These are phyloP conservation scores for Phytophthora megakarya DNA, from an alignment of 352 stramenopile species.

Conservation along the genomic window DNA sequence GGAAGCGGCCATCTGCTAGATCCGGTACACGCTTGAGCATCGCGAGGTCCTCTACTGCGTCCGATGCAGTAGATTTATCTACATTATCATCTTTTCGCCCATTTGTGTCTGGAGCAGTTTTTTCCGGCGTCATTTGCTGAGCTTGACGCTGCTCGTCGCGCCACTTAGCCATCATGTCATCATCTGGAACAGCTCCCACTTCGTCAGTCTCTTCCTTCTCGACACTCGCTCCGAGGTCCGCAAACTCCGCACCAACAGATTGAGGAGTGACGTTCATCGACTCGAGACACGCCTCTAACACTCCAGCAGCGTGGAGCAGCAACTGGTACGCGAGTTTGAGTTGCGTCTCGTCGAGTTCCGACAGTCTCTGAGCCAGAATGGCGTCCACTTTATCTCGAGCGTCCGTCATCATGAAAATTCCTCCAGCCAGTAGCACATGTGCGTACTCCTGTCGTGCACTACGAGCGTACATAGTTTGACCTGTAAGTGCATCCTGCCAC, in stretches of 20 bases:
- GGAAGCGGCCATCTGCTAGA: slow-evolving; percentile 52
- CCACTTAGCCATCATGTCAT: slow-evolving; percentile 63
- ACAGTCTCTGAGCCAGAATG: slow-evolving; percentile 42
- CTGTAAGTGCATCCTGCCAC: slow-evolving; percentile 61
- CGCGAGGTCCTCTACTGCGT: slow-evolving; percentile 33
- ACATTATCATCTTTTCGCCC: background rate
- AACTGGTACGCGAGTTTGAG: slow-evolving; percentile 77
- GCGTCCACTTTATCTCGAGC: slow-evolving; percentile 50
- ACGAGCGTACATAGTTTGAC: slow-evolving; percentile 42
- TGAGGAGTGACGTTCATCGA: slow-evolving; percentile 41
- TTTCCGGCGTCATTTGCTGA: slow-evolving; percentile 8
- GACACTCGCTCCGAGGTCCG: slow-evolving; percentile 34
- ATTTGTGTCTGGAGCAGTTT: slow-evolving; percentile 4
- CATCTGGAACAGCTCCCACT: slow-evolving; percentile 20
- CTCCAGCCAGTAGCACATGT: slow-evolving; percentile 54
- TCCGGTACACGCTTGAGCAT: slow-evolving; percentile 57
- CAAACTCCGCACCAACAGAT: slow-evolving; percentile 37
- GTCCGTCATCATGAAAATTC: slow-evolving; percentile 49
- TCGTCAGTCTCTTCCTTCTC: slow-evolving; percentile 12
- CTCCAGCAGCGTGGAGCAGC: slow-evolving; percentile 56
- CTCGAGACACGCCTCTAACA: slow-evolving; percentile 57
- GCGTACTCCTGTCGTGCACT: slow-evolving; percentile 65
- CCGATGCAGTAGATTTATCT: background rate
- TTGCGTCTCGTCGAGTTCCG: slow-evolving; percentile 60
- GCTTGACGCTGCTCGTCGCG: slow-evolving; percentile 50